Evolutionary conservation across 768 basidiomycete species (phyloP).

Genomic region (Fibroporia radiculosa): DNA sequence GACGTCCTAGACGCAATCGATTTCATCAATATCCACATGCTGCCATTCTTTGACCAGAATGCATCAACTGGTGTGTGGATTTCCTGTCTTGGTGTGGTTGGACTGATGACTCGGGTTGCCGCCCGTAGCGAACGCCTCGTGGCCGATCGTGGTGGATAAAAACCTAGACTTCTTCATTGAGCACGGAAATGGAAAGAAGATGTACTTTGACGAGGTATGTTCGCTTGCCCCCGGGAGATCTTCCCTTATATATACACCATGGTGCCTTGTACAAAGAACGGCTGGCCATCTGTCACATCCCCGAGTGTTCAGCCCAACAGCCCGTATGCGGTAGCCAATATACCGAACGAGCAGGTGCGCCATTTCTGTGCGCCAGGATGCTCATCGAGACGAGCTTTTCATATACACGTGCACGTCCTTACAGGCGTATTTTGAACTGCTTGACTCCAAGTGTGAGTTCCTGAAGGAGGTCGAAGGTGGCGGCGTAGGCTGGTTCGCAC

Average conservation of each 20-base stretch:
- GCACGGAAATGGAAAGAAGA: conserved; percentile 64
- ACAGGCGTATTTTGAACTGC: conserved; percentile 54
- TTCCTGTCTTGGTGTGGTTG: neutral
- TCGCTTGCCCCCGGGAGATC: conserved; percentile 7
- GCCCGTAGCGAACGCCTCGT: conserved; percentile 43
- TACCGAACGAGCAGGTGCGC: conserved; percentile 58
- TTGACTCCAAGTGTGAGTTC: conserved; percentile 55
- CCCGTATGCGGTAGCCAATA: conserved; percentile 47
- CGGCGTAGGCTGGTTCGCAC: conserved; percentile 77
- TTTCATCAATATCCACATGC: conserved; percentile 20
- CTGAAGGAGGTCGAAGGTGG: conserved; percentile 54
- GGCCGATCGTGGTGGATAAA: conserved; percentile 45
- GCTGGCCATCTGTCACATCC: conserved; percentile 68
- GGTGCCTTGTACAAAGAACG: conserved; percentile 40
- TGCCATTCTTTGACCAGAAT: conserved; percentile 22
- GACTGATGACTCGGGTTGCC: neutral
- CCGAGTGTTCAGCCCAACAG: conserved; percentile 59
- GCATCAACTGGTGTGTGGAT: conserved; percentile 42
- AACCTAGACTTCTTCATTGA: conserved; percentile 64
- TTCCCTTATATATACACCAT: neutral
- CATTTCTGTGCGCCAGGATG: no score
- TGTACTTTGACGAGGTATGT: conserved; percentile 64
- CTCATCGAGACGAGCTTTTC: no score
- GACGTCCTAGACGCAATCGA: conserved; percentile 20
- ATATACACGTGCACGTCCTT: conserved; percentile 3